phyloP scores from a whole-genome alignment of 768 basidiomycete species.

The Gloeophyllum trabeum region DNA sequence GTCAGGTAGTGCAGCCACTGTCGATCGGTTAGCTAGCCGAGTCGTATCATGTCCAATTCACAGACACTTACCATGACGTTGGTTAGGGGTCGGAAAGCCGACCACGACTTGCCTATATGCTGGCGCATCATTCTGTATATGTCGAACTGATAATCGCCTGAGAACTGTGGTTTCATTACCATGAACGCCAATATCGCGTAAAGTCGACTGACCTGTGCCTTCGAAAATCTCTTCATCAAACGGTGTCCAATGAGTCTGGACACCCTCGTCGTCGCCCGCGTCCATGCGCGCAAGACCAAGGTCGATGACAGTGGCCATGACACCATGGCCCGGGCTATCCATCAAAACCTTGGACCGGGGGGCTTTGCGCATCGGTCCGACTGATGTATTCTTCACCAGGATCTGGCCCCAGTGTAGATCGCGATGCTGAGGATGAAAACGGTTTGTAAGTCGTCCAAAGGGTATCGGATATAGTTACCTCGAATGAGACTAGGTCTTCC shows the following conservation, averaged over 20 bases:
- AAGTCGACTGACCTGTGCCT: slow-evolving; percentile 56
- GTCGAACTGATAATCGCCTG: slow-evolving; percentile 91
- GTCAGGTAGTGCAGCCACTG: slow-evolving; percentile 88
- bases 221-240: slow-evolving; percentile 88
- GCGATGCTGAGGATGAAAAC: slow-evolving; percentile 56
- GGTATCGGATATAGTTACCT: slow-evolving; percentile 40
- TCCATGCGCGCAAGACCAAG: slow-evolving; percentile 86
- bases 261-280: slow-evolving; percentile 33
- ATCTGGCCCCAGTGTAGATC: slow-evolving; percentile 99
- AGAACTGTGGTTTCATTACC: slow-evolving; percentile 1
- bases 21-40: too few species aligned
- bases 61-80: slow-evolving; percentile 71
- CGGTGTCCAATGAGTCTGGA: slow-evolving; percentile 55
- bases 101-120: slow-evolving; percentile 56
- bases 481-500: slow-evolving; percentile 74
- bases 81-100: slow-evolving; percentile 65
- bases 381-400: slow-evolving; percentile 45
- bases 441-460: background rate
- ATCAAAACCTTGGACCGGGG: slow-evolving; percentile 27
- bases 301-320: slow-evolving; percentile 84
- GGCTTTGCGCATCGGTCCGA: slow-evolving; percentile 10
- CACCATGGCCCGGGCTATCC: slow-evolving; percentile 58
- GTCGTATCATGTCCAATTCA: background rate
- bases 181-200: background rate
- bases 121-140: slow-evolving; percentile 83